Percentiles rank a stretch among this genome's conserved stretches.
Conservation (phyloP, 805 yeast genomes). For the Metschnikowia dekortorum region DNA sequence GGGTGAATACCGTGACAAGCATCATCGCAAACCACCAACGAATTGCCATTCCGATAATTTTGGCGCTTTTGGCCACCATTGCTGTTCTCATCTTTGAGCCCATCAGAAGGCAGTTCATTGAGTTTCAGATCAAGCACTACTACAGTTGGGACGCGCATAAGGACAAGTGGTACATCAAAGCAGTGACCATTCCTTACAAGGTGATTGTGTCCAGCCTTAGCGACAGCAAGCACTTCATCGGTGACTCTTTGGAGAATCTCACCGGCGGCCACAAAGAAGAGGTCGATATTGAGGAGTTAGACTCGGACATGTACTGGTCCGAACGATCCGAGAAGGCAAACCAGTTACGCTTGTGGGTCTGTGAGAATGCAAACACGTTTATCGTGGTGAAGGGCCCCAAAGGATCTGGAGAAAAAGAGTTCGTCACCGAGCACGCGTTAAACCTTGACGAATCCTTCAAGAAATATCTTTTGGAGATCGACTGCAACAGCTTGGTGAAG, state of each 20-base stretch:
- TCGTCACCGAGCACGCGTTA: constrained; percentile 66
- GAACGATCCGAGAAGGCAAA: constrained; percentile 66
- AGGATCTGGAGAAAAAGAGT: constrained; percentile 88
- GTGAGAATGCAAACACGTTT: constrained; percentile 86
- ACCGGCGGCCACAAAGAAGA: constrained; percentile 11
- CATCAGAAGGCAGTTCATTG: constrained; percentile 74
- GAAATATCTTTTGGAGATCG: constrained; percentile 58
- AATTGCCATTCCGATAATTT: constrained; percentile 71
- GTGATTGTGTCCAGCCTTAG: constrained; percentile 23
- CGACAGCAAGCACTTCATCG: constrained; percentile 34
- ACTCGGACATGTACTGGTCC: constrained; percentile 50
- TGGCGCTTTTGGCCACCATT: constrained; percentile 74
- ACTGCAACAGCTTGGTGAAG: constrained; percentile 73
- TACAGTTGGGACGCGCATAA: constrained; percentile 49
- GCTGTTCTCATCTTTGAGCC: constrained; percentile 93
- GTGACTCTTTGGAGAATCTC: constrained; percentile 19
- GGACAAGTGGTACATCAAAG: constrained; percentile 26
- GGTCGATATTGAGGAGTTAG: constrained; percentile 17
- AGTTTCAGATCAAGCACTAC: constrained; percentile 62
- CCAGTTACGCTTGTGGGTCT: constrained; percentile 71
- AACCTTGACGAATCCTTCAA: constrained; percentile 42
- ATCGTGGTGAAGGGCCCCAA: constrained; percentile 88
- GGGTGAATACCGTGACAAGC: constrained; percentile 50
- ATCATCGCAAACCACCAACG: constrained; percentile 72
- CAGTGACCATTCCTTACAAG: constrained; percentile 26